Base-by-base conservation (phyloP, 2,329 filamentous ascomycete genomes). In the Dichotomopilus funicola region DNA sequence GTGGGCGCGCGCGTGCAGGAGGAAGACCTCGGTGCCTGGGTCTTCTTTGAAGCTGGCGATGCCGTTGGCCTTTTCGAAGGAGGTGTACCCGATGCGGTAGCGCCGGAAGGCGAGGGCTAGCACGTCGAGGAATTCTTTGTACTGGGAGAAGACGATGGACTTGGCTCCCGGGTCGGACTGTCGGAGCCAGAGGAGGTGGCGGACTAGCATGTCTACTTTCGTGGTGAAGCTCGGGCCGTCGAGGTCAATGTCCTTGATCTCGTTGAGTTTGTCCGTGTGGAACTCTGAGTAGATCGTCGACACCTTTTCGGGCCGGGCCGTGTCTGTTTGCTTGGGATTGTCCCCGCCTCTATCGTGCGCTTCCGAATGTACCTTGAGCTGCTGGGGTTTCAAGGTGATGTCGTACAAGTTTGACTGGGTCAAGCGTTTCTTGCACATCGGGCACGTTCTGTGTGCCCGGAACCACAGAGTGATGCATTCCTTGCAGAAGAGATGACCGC, bases 61-160 rank as follows among this genome's bases (percentile, higher is more conserved):
- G 8, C 90, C 90, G 57, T 82, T 73, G 5, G 78, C 74, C 11
- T 80, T 80, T 55, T 87, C 83, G 54, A 96, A 87, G 4, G 83
- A 84, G 7, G 84, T 81, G 64, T 79, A 86, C 0, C 86, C 85
- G 59, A 99, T 92, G 49, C 82, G 80, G 70, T 89, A 89, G 4
- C 79, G 77, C 1, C 70, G 66, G 50, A 97, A 86, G 0, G 91
- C 92, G 8, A 76, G 77, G 7, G 78, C 78, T 0, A 97, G 76
- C 6, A 95, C 83, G 0, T 79, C 74, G 1, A 97, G 76, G 63
- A 96, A 97, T 53, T 89, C 86, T 54, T 81, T 81, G 69, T 90
- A 94, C 71, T 97, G 92, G 1, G 89, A 95, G 70, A 96, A 99
- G n/a, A 97, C 80, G 67, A 99, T 88, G 0, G 89, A 88, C 68